Evolutionary conservation across 1,284 basidiomycete genomes (phyloP).

Genomic region (Ceratobasidium sp.): DNA sequence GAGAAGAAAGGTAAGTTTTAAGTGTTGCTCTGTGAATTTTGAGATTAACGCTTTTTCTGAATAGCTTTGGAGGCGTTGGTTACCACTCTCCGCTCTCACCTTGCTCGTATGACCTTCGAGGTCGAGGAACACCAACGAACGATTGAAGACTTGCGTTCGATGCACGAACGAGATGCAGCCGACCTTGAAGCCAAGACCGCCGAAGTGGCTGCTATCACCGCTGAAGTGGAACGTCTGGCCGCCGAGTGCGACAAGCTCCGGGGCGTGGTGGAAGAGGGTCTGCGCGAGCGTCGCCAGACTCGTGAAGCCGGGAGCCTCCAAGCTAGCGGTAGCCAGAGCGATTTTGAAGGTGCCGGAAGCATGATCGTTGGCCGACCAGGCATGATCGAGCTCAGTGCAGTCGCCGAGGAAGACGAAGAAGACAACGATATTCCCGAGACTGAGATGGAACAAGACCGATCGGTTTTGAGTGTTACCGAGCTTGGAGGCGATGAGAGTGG

Average conservation of each 20-base stretch:
- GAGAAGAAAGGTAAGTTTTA: constrained; percentile 77
- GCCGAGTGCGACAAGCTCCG: constrained; percentile 83
- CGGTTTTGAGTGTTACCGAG: constrained; percentile 52
- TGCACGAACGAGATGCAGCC: constrained; percentile 68
- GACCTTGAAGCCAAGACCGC: constrained; percentile 65
- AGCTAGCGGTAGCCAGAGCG: constrained; percentile 26
- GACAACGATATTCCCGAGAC: constrained; percentile 60
- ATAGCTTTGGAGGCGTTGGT: constrained; percentile 81
- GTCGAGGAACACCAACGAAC: constrained; percentile 72
- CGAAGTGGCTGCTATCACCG: constrained; percentile 66
- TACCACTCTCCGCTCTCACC: constrained; percentile 70
- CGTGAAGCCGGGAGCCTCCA: constrained; percentile 41
- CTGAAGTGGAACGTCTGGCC: constrained; percentile 76
- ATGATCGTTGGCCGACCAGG: constrained; percentile 11
- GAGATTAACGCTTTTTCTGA: too few relatives aligned
- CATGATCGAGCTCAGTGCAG: constrained; percentile 35
- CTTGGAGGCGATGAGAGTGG: constrained; percentile 28
- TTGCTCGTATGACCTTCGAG: constrained; percentile 77
- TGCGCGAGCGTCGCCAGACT: constrained; percentile 67
- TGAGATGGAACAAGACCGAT: constrained; percentile 66
- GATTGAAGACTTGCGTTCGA: constrained; percentile 67
- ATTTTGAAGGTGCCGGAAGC: constrained; percentile 30
- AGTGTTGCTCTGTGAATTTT: too few relatives aligned
- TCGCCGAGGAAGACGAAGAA: constrained; percentile 45
- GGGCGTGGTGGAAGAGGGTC: constrained; percentile 81